Conservation (phyloP, 208 protist species). For the Phytomonas sp. region DNA sequence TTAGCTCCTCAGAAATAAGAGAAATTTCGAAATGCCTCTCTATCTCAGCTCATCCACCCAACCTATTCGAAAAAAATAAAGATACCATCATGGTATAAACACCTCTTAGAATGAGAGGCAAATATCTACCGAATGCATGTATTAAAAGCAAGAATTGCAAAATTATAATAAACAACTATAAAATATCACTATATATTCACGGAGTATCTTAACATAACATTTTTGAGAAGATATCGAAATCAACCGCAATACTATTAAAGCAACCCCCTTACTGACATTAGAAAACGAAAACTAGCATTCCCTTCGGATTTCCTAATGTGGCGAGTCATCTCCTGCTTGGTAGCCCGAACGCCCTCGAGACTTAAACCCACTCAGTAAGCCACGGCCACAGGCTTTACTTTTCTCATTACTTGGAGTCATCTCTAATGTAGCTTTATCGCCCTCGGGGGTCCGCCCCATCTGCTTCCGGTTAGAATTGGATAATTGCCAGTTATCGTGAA, state of each 20-base stretch:
- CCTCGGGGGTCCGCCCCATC: not conserved
- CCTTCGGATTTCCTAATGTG: not conserved
- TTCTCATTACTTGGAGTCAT: not conserved
- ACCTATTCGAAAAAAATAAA: not conserved
- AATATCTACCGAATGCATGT: not conserved
- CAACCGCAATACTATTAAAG: not conserved
- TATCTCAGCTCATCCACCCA: not conserved
- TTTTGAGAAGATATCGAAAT: not conserved
- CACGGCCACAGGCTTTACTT: not conserved
- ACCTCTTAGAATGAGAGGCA: not conserved
- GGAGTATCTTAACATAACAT: not conserved
- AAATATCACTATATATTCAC: conserved; percentile 6
- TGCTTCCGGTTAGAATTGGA: not conserved
- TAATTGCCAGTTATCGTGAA: not conserved
- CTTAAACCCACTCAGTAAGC: not conserved
- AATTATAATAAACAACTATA: conserved; percentile 6
- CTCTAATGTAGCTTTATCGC: not conserved
- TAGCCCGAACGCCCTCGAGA: not conserved
- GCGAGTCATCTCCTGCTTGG: not conserved
- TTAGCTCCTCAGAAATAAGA: not conserved
- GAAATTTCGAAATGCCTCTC: not conserved
- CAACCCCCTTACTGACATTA: not conserved
- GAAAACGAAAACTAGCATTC: not conserved
- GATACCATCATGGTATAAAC: conserved; percentile 4
- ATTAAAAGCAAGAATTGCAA: conserved; percentile 8